Base-by-base conservation (phyloP, 2,329 filamentous ascomycete species). In the Ambrosiella cleistominuta region DNA sequence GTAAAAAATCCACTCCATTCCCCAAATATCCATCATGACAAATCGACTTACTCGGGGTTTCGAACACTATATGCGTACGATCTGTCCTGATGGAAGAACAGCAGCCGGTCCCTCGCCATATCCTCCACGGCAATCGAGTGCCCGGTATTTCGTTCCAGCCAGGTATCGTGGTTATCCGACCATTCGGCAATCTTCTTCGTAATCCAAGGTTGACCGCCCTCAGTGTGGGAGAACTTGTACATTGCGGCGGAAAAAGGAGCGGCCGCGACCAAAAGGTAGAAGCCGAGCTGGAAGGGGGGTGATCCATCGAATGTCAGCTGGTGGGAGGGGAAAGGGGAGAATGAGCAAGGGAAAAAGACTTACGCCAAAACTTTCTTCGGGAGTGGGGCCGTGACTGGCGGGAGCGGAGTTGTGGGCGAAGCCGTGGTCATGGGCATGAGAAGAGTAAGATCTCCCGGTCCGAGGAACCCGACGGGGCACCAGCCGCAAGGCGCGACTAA, bases 61-160 rank as follows among this genome's bases (percentile, higher is more conserved):
- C 74, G 72, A 63, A 81, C 71, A 62, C 81, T 76, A 63, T 77
- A 68, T 63, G 71, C 72, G 66, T 71, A 72, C 66, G 71, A 71
- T 63, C 69, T 66, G 40, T 66, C 67, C 57, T 67, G 69, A 63
- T 75, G 70, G 63, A 72, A 67, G 63, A 81, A 74, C 56, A 81
- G 70, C 63, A 79, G 75, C 65, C 74, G 76, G 69, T 81, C 78
- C 66, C 72, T 75, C 49, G 75, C 75, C 50, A 78, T 78, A 70
- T 80, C 76, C 66, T 81, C 74, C 63, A 75, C 64, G 19, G 73
- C 68, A 58, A 72, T 71, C 45, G 75, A 76, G 68, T 76, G 76
- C 57, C 78, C 66, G 36, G 71, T 66, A 66, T 79, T 80, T 67
- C 75, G 75, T 62, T 71, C 67, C 66, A 75, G 74, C 74, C 74